These are phyloP conservation scores for Stephanodiscus triporus DNA, from an alignment of 108 stramenopile genomes.

Conservation along the genomic window DNA sequence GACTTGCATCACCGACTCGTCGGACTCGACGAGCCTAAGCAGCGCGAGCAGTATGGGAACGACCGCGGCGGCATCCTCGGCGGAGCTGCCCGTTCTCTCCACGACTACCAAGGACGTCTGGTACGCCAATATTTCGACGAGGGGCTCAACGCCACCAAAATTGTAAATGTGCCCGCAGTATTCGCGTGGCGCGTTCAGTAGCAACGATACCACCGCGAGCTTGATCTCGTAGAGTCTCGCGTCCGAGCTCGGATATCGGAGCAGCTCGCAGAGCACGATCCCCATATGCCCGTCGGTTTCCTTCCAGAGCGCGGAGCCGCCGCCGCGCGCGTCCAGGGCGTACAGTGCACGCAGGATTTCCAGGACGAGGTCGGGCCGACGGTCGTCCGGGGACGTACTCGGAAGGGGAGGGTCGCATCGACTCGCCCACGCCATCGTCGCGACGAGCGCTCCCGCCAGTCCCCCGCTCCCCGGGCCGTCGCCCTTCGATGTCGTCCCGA, in stretches of 20 bases:
- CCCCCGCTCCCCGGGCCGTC: slow-evolving; percentile 20
- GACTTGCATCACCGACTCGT: slow-evolving; percentile 34
- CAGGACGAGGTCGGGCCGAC: slow-evolving; percentile 57
- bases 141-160: slow-evolving; percentile 35
- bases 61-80: slow-evolving; percentile 62
- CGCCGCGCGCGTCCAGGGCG: slow-evolving; percentile 52
- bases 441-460: slow-evolving; percentile 44
- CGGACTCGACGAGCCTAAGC: slow-evolving; percentile 49
- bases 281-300: slow-evolving; percentile 38
- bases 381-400: slow-evolving; percentile 44
- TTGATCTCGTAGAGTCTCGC: slow-evolving; percentile 53
- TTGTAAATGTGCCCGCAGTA: slow-evolving; percentile 49
- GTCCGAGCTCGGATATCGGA: slow-evolving; percentile 35
- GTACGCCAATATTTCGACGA: slow-evolving; percentile 50
- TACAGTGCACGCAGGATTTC: slow-evolving; percentile 71
- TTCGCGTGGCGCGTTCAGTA: slow-evolving; percentile 61
- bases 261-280: slow-evolving; percentile 30
- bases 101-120: slow-evolving; percentile 63
- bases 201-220: slow-evolving; percentile 60
- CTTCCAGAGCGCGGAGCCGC: slow-evolving; percentile 29
- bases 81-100: slow-evolving; percentile 31
- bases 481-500: slow-evolving; percentile 14
- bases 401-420: slow-evolving; percentile 54
- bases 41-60: slow-evolving; percentile 74
- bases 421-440: slow-evolving; percentile 42